Evolutionary conservation across 257 asterid species (phyloP), one percentile per base, ranked within the genome.

Genomic region (Jasminum sambac): DNA sequence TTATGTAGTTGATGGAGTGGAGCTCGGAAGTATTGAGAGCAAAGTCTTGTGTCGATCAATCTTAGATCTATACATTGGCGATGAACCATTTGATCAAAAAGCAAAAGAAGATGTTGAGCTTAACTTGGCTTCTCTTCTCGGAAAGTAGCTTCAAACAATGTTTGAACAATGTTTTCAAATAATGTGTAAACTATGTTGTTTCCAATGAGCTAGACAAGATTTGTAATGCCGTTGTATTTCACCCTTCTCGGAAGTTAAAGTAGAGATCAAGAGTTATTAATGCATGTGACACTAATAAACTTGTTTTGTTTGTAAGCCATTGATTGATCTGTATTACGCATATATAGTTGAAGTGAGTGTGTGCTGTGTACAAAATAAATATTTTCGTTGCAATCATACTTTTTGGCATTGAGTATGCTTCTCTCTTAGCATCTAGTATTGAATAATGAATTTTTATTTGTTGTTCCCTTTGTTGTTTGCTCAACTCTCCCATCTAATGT

Each of bases 1-100:
- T 64, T 46, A 23, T 81, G 85, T 71, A 94, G 98, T 94, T 81
- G 90, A 94, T 75, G 98, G 97, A 7, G 71, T 84, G 67, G 97
- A 91, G 71, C 82, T 93, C 25, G 99, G 99, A 70, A 78, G 91
- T 87, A 86, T 94, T 36, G 81, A 88, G 75, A 94, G 98, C 87
- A 89, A 89, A 66, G 73, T 82, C 43, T 71, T 94, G 77, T 94
- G 99, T 69, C 82, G 87, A 43, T 88, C 95, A 3, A 72, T 94
- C 60, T 77, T 94, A 12, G 99, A 94, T 84, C 78, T 89, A 12
- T 94, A 91, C 83, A 91, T 94, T 34, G 99, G 99, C 0, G 77
- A 87, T 11, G 93, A 88, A 65, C 88, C 99, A 44, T 94, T 94
- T 77, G 99, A 94, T 79, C 81, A 19, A 38, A 88, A 89, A 80